Evolutionary conservation across 1,284 basidiomycete species (phyloP).

Genomic region (Pholiota adiposa): DNA sequence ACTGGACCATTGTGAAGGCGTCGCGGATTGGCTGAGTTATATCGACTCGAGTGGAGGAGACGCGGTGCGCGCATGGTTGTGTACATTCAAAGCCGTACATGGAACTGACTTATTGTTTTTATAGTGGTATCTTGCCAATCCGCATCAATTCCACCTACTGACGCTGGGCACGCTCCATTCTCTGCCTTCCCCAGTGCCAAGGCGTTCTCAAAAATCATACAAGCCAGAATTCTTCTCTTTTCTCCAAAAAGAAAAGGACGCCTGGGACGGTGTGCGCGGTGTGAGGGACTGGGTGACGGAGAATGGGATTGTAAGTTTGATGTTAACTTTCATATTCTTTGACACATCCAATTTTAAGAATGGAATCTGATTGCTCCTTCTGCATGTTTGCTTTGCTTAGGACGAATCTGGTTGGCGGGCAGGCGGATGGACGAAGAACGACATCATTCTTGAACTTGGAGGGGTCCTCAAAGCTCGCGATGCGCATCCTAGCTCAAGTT

Average conservation of each 20-base stretch:
- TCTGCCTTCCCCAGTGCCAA: constrained; percentile 84
- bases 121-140: constrained; percentile 79
- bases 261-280: constrained; percentile 60
- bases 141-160: constrained; percentile 85
- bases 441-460: constrained; percentile 64
- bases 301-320: constrained; percentile 24
- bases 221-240: constrained; percentile 78
- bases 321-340: no score
- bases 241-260: constrained; percentile 56
- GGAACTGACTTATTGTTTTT: background rate
- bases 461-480: constrained; percentile 57
- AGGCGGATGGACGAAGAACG: constrained; percentile 56
- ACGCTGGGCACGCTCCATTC: constrained; percentile 80
- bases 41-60: constrained; percentile 81
- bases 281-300: constrained; percentile 60
- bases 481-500: background rate
- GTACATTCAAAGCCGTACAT: constrained; percentile 7
- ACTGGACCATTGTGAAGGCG: constrained; percentile 73
- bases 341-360: background rate
- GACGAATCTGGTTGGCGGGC: constrained; percentile 28
- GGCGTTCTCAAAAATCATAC: constrained; percentile 77
- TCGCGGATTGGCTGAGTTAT: constrained; percentile 83
- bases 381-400: constrained; percentile 11
- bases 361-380: constrained; percentile 5
- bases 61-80: constrained; percentile 52